A percentile compares a stretch with the other conserved stretches of the same genome.
Evolutionary conservation across 805 yeast species (phyloP).

Genomic region (Kuraishia floccosa): DNA sequence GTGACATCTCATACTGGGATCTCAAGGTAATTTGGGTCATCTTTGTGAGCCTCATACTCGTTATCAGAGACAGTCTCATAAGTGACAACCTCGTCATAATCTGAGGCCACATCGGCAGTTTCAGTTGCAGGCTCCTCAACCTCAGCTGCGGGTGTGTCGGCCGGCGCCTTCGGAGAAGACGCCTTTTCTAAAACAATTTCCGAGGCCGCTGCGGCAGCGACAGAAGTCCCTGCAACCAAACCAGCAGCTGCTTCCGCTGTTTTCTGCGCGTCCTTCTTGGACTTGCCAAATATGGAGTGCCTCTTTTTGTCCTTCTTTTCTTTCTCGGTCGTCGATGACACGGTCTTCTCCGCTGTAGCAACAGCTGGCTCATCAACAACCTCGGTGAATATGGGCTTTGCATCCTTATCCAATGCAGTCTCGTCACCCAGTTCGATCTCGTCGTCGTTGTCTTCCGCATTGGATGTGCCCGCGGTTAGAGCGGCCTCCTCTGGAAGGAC

Average conservation of each 20-base stretch:
- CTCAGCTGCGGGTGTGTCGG: slow-evolving; percentile 2
- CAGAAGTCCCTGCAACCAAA: slow-evolving; percentile 3
- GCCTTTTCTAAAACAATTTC: too few species aligned
- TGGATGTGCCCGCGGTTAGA: slow-evolving; percentile 2
- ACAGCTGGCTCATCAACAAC: slow-evolving; percentile 2
- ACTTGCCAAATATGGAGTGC: too few species aligned
- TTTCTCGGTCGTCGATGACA: too few species aligned
- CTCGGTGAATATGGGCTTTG: slow-evolving; percentile 4
- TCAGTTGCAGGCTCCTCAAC: slow-evolving; percentile 3
- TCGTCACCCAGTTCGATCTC: too few species aligned
- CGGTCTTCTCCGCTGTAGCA: not conserved
- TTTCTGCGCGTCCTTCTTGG: too few species aligned
- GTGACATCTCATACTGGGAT: slow-evolving; percentile 5
- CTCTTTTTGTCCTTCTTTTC: too few species aligned
- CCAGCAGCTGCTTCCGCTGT: not conserved
- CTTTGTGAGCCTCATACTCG: slow-evolving; percentile 31
- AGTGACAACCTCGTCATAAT: slow-evolving; percentile 20
- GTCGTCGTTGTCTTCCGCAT: slow-evolving; percentile 1
- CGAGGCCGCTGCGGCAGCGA: too few species aligned
- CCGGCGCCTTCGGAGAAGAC: not conserved
- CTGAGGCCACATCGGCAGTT: slow-evolving; percentile 6
- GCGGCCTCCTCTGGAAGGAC: too few species aligned
- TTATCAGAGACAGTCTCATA: slow-evolving; percentile 38
- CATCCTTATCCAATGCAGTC: too few species aligned
- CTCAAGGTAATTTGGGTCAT: slow-evolving; percentile 39